Evolutionary conservation across 148 eudicot genomes (phyloP).

Genomic region (Tetragonia tetragonoides): DNA sequence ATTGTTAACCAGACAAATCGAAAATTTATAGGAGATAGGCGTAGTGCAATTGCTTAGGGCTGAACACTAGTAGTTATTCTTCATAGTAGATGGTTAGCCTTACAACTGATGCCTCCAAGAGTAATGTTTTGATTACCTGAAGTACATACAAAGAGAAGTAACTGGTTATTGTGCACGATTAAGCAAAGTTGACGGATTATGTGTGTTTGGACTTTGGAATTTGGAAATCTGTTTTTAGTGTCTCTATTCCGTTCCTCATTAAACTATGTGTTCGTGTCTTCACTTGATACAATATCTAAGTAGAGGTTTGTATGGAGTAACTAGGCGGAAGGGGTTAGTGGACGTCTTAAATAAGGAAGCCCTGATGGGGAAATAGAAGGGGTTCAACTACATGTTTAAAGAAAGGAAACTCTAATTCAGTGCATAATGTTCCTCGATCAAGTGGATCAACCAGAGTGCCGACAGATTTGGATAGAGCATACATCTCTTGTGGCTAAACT

Average conservation of each 20-base stretch:
- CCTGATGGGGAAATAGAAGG: neutral
- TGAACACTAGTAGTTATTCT: neutral
- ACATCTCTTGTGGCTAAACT: neutral
- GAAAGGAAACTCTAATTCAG: neutral
- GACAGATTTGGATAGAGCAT: neutral
- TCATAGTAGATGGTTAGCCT: neutral
- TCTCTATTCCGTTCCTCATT: neutral
- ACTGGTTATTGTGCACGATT: neutral
- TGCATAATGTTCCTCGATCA: neutral
- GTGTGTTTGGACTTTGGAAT: slow-evolving; percentile 4
- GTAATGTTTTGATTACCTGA: too few species aligned
- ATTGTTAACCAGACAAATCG: neutral
- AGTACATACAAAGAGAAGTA: neutral
- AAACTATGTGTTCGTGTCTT: neutral
- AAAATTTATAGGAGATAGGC: neutral
- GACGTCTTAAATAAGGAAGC: neutral
- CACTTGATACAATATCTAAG: neutral
- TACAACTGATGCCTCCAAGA: neutral
- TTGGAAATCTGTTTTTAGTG: neutral
- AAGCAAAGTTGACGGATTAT: neutral
- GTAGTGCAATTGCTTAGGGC: neutral
- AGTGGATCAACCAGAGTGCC: neutral
- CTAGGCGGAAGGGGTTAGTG: neutral
- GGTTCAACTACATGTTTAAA: neutral
- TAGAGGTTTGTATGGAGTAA: neutral